A percentile compares a stretch with the other conserved stretches of the same genome.
Evolutionary conservation across 2,329 filamentous ascomycete species (phyloP).

Genomic region (Neopestalotiopsis clavispora): DNA sequence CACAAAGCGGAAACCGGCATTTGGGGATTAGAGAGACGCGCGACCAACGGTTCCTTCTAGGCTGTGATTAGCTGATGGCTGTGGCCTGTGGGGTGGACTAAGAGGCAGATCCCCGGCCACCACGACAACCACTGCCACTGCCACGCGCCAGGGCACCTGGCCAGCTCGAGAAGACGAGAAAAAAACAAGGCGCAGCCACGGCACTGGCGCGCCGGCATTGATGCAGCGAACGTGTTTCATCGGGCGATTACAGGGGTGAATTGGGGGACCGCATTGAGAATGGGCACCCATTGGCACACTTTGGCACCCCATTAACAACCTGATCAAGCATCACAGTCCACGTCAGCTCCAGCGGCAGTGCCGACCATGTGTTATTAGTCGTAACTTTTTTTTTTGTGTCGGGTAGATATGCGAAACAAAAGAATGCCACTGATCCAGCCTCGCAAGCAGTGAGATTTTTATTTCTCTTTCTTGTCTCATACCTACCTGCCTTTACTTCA

Average conservation of each 20-base stretch:
- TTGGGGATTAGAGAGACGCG: background rate
- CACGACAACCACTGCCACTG: background rate
- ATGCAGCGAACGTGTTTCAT: background rate
- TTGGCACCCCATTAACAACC: too few relatives aligned
- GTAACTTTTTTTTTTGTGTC: background rate
- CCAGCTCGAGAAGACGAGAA: too few relatives aligned
- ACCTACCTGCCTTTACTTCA: background rate
- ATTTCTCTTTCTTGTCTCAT: background rate
- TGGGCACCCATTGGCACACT: too few relatives aligned
- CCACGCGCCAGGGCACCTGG: too few relatives aligned
- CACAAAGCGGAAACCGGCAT: background rate
- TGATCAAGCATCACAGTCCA: slow-evolving; percentile 14
- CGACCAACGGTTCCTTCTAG: background rate
- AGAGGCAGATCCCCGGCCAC: background rate
- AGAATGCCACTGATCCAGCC: background rate
- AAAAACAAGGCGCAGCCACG: background rate
- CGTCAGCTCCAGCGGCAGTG: slow-evolving; percentile 14
- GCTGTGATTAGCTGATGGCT: background rate
- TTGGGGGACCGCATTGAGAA: background rate
- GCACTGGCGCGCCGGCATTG: background rate
- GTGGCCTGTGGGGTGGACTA: background rate
- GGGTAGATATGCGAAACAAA: background rate
- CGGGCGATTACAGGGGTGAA: background rate
- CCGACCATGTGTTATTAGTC: background rate
- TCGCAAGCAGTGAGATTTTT: background rate